A percentile compares a stretch with the other conserved stretches of the same genome.
Evolutionary conservation across 305 asterid genomes (phyloP).

Genomic region (Rubia balearica): DNA sequence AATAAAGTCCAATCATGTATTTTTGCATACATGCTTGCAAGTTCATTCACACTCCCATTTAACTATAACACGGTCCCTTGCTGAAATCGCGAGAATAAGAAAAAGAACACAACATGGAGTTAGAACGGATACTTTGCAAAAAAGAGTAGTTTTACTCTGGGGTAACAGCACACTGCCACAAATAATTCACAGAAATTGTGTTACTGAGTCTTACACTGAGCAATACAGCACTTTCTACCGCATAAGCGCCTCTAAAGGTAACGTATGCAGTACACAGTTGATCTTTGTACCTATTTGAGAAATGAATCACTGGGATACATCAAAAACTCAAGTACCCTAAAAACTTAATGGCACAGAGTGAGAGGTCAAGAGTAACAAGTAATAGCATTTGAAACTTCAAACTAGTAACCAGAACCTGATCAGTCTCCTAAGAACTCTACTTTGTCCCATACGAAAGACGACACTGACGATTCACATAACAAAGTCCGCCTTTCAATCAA

Average conservation of each 20-base stretch:
- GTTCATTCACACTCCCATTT: background rate
- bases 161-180: background rate
- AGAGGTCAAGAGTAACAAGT: background rate
- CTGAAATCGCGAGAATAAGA: background rate
- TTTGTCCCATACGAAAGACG: background rate
- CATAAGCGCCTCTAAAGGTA: conserved; percentile 45
- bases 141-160: background rate
- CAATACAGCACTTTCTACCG: conserved; percentile 48
- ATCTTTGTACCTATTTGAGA: conserved; percentile 32
- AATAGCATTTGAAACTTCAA: background rate
- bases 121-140: background rate
- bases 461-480: background rate
- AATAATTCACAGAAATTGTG: background rate
- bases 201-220: conserved; percentile 39
- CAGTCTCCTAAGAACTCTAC: background rate
- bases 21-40: background rate
- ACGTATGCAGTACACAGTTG: conserved; percentile 39
- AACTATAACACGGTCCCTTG: background rate
- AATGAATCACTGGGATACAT: background rate
- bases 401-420: background rate
- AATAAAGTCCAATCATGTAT: background rate
- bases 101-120: background rate
- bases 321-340: background rate
- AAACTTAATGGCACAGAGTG: background rate
- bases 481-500: background rate